These are phyloP conservation scores for Septoria linicola DNA, from an alignment of 2,329 filamentous ascomycete species.

Conservation along the genomic window DNA sequence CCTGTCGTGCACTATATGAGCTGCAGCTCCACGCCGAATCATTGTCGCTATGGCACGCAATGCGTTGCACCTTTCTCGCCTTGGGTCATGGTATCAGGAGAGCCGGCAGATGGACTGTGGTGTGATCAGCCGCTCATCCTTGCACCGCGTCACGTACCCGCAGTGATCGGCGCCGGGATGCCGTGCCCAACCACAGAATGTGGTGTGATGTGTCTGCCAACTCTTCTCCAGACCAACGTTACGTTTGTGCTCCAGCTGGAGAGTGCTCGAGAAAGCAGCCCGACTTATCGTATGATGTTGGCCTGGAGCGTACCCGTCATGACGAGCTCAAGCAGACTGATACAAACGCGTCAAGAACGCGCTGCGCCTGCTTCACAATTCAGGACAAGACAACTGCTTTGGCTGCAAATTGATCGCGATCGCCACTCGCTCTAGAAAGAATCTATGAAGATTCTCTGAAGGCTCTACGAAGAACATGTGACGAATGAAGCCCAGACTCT, in stretches of 20 bases:
- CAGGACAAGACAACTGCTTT: too few relatives aligned
- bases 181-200: constrained; percentile 3
- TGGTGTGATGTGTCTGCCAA: constrained; percentile 17
- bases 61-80: background rate
- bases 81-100: constrained; percentile 8
- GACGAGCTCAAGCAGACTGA: too few relatives aligned
- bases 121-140: constrained; percentile 4
- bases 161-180: constrained; percentile 2
- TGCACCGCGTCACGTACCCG: constrained; percentile 1
- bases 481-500: too few relatives aligned
- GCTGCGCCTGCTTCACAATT: too few relatives aligned
- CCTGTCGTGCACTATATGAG: constrained; percentile 12
- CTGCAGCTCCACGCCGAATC: constrained; percentile 4
- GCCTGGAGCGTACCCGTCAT: too few relatives aligned
- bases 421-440: too few relatives aligned
- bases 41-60: constrained; percentile 7
- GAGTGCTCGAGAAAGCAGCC: too few relatives aligned
- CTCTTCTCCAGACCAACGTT: constrained; percentile 6
- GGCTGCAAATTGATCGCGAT: too few relatives aligned
- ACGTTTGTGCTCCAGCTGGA: background rate
- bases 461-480: too few relatives aligned
- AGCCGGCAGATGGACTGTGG: constrained; percentile 6
- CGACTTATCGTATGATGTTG: too few relatives aligned
- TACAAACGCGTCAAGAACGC: too few relatives aligned
- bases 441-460: too few relatives aligned